Evolutionary conservation across 495 filamentous ascomycete species (phyloP), one percentile per base, ranked within the genome.

Genomic region (Thermothielavioides terrestris): DNA sequence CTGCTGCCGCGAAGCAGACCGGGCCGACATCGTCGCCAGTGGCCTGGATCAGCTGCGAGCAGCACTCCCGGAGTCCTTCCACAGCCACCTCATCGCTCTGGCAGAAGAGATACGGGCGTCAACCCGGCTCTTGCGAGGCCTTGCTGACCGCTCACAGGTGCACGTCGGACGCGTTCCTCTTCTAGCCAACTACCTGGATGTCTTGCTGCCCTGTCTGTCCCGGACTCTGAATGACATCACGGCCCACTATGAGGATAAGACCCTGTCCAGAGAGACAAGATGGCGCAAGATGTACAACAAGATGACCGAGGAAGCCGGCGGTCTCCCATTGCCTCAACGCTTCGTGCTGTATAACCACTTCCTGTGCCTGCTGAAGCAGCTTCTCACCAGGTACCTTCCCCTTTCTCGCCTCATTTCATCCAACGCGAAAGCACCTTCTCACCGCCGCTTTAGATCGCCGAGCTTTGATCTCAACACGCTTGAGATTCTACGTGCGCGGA

Each of bases 261-360:
- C 59, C 5, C 18, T 74, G 22, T 60, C 66, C 31, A 68, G 68
- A 38, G 66, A 72, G 49, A 63, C 64, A 30, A 63, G 74, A 34
- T 79, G 76, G 76, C 68, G 67, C 25, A 68, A 69, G 30, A 77
- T 79, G 74, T 72, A 74, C 48, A 67, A 77, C 64, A 69, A 68
- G 42, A 70, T 76, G 67, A 69, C 68, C 1, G 68, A 71, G 26
- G 73, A 73, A 55, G 69, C 68, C 32, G 67, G 61, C 2, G 72
- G 72, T 4, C 63, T 77, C 27, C 67, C 68, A 11, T 60, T 79
- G 9, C 73, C 68, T 11, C 68, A 74, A 21, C 67, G 75, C 34
- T 78, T 78, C 43, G 65, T 71, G 21, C 68, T 78, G 46, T 78
- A 76, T 57, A 74, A 76, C 41, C 68, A 75, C 43, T 74, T 75